Conservation (phyloP, 306 rosid species). For the Vachellia collinsii region DNA sequence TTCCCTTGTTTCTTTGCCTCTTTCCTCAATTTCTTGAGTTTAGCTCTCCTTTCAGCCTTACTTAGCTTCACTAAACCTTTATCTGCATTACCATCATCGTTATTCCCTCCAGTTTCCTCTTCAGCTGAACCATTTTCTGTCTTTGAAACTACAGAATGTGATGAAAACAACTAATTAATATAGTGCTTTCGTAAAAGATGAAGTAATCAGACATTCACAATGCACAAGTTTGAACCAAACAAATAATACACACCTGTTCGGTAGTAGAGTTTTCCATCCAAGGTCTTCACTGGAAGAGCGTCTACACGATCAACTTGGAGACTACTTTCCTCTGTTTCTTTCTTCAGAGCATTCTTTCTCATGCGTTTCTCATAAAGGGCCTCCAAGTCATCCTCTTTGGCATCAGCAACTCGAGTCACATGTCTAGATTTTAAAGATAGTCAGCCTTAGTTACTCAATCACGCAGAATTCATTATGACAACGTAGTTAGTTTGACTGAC, state of each 20-base stretch:
- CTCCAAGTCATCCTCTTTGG: constrained; percentile 86
- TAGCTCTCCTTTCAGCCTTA: constrained; percentile 86
- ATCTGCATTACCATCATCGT: too few species aligned
- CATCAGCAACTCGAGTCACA: constrained; percentile 91
- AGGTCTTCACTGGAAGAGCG: constrained; percentile 87
- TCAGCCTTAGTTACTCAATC: constrained; percentile 20
- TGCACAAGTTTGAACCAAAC: constrained; percentile 6
- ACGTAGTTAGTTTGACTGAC: not conserved
- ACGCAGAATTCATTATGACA: constrained; percentile 28
- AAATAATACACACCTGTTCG: constrained; percentile 53
- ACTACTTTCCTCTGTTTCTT: constrained; percentile 59
- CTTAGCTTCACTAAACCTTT: constrained; percentile 61
- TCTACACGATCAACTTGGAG: constrained; percentile 80
- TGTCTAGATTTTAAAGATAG: constrained; percentile 57
- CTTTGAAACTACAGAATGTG: constrained; percentile 40
- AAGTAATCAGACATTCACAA: constrained; percentile 20
- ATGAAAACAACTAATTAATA: constrained; percentile 24
- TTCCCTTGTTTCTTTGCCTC: constrained; percentile 80
- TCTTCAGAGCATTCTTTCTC: constrained; percentile 60
- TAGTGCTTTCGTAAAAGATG: not conserved
- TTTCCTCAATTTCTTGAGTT: constrained; percentile 74
- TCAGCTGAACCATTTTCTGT: too few species aligned
- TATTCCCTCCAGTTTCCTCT: too few species aligned
- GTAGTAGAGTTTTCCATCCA: constrained; percentile 73
- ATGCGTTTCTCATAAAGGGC: constrained; percentile 79